A percentile compares a stretch with the other conserved stretches of the same genome.
Conservation (phyloP, 83 land plant genomes). For the Picea abies region DNA sequence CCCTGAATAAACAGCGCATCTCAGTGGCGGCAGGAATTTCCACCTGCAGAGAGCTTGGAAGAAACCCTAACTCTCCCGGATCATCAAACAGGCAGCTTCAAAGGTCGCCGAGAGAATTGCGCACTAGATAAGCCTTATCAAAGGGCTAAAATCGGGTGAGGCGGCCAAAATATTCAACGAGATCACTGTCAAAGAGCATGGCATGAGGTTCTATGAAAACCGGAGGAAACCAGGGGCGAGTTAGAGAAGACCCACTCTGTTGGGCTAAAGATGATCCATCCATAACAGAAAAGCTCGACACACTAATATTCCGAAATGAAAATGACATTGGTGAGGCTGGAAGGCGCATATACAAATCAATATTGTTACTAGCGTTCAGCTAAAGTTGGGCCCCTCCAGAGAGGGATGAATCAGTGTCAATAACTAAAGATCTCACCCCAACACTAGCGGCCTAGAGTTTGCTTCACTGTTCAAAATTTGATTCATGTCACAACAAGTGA, state of each 20-base stretch:
- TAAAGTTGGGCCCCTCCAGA: slow-evolving; percentile 73
- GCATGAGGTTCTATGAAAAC: too few species aligned
- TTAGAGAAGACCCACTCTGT: slow-evolving; percentile 28
- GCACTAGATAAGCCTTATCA: too few species aligned
- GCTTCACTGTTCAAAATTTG: slow-evolving; percentile 47
- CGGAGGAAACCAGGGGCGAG: too few species aligned
- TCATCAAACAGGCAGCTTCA: too few species aligned
- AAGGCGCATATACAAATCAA: slow-evolving; percentile 57
- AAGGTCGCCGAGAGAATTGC: too few species aligned
- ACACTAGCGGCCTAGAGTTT: slow-evolving; percentile 69
- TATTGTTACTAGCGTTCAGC: slow-evolving; percentile 69
- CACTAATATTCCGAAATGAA: slow-evolving; percentile 53
- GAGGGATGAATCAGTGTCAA: slow-evolving; percentile 67
- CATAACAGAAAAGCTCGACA: slow-evolving; percentile 57
- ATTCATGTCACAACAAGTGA: slow-evolving; percentile 43
- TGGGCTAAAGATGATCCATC: slow-evolving; percentile 53
- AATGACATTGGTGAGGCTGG: slow-evolving; percentile 80
- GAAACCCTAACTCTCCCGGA: too few species aligned
- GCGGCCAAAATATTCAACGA: too few species aligned
- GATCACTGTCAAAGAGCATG: too few species aligned
- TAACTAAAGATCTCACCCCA: slow-evolving; percentile 76
- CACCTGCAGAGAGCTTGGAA: too few species aligned
- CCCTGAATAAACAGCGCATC: too few species aligned
- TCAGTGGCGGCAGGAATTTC: too few species aligned
- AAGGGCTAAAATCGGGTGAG: too few species aligned